These are phyloP conservation scores for Tephrocybe sp. DNA, from an alignment of 768 basidiomycete genomes.

Conservation along the genomic window DNA sequence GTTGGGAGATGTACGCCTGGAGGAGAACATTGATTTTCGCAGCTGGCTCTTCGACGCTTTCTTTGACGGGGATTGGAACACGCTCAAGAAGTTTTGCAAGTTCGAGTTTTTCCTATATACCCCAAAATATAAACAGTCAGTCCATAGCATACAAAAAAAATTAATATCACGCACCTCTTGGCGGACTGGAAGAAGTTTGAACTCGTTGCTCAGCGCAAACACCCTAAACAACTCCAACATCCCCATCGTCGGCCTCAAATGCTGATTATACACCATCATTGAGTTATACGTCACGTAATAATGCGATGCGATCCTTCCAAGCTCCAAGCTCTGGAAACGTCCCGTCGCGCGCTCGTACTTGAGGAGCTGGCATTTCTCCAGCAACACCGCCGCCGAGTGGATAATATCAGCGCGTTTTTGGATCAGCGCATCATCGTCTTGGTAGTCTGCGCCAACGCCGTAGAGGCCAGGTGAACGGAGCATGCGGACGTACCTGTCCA, in stretches of 20 bases:
- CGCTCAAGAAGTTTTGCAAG: slow-evolving; percentile 87
- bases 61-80: slow-evolving; percentile 97
- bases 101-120: slow-evolving; percentile 73
- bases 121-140: slow-evolving; percentile 17
- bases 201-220: slow-evolving; percentile 94
- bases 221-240: slow-evolving; percentile 91
- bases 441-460: slow-evolving; percentile 85
- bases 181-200: slow-evolving; percentile 85
- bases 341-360: slow-evolving; percentile 91
- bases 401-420: slow-evolving; percentile 95
- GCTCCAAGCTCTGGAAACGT: slow-evolving; percentile 88
- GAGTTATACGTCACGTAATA: slow-evolving; percentile 95
- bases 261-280: slow-evolving; percentile 96
- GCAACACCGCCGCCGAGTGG: slow-evolving; percentile 87
- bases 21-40: slow-evolving; percentile 97
- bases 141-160: slow-evolving; percentile 9
- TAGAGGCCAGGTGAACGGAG: slow-evolving; percentile 86
- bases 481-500: slow-evolving; percentile 87
- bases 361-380: slow-evolving; percentile 93
- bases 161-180: slow-evolving; percentile 45
- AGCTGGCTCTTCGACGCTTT: slow-evolving; percentile 92
- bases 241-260: slow-evolving; percentile 83
- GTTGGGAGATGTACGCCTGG: slow-evolving; percentile 91
- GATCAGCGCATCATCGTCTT: slow-evolving; percentile 76
- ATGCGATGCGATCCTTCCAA: slow-evolving; percentile 92